phyloP scores from a whole-genome alignment of 2,329 filamentous ascomycete species.

The Monosporascus ibericus region DNA sequence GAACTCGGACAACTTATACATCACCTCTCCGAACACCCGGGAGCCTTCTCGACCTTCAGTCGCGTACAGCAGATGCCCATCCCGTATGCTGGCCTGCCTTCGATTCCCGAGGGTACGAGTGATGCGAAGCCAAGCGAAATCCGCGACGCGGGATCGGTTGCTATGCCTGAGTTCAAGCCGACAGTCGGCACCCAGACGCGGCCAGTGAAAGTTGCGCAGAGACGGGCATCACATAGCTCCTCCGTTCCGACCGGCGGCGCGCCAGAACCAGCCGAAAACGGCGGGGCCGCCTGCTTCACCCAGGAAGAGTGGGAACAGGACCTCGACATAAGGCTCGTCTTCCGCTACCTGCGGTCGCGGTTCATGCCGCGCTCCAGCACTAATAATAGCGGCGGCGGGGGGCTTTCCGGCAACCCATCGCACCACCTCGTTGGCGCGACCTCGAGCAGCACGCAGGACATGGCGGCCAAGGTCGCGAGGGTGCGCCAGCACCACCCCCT shows the following conservation, averaged over 20 bases:
- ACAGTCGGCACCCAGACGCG: constrained; percentile 34
- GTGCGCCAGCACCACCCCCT: constrained; percentile 88
- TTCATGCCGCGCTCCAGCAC: constrained; percentile 52
- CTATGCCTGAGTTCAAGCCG: constrained; percentile 42
- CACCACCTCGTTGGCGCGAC: constrained; percentile 28
- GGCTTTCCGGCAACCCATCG: constrained; percentile 41
- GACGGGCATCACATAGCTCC: constrained; percentile 11
- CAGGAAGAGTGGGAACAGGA: constrained; percentile 92
- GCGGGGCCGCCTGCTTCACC: constrained; percentile 35
- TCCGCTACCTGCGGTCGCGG: constrained; percentile 74
- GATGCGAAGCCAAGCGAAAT: constrained; percentile 23
- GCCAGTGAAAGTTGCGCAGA: constrained; percentile 31
- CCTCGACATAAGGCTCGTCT: constrained; percentile 85
- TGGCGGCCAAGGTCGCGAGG: constrained; percentile 70
- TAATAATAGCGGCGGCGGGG: constrained; percentile 22
- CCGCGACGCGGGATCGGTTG: constrained; percentile 45
- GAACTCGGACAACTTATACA: constrained; percentile 82
- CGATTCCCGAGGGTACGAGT: constrained; percentile 48
- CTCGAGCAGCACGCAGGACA: constrained; percentile 47
- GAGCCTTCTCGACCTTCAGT: constrained; percentile 79
- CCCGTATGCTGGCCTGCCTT: constrained; percentile 72
- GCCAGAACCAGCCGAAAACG: constrained; percentile 13
- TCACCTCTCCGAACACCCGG: constrained; percentile 78
- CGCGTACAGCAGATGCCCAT: constrained; percentile 58
- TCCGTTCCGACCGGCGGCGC: constrained; percentile 2